Conservation (phyloP, 345 rosid species). For the Turnera subulata region DNA sequence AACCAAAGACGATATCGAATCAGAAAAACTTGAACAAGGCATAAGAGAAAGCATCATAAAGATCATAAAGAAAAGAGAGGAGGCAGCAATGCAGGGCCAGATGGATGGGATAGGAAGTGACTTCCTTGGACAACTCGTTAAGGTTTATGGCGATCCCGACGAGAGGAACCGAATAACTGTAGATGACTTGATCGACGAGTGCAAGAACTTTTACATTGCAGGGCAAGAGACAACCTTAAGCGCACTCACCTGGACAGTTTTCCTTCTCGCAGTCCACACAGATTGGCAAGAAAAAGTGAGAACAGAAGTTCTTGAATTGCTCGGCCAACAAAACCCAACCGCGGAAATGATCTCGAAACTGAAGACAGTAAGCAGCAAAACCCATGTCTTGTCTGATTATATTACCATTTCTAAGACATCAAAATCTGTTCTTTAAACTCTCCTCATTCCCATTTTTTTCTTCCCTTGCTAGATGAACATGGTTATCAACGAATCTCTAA, state of each 20-base stretch:
- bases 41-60: not conserved
- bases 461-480: slow-evolving; percentile 35
- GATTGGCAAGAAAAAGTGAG: slow-evolving; percentile 49
- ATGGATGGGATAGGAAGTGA: slow-evolving; percentile 23
- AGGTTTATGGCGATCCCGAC: slow-evolving; percentile 14
- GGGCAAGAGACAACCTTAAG: slow-evolving; percentile 26
- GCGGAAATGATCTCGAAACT: too few relatives aligned
- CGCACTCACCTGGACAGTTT: slow-evolving; percentile 20
- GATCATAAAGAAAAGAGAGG: slow-evolving; percentile 25
- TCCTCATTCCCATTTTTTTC: too few relatives aligned
- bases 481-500: slow-evolving; percentile 35
- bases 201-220: too few relatives aligned
- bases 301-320: slow-evolving; percentile 21
- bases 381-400: too few relatives aligned
- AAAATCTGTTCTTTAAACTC: too few relatives aligned
- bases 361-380: too few relatives aligned
- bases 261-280: slow-evolving; percentile 26
- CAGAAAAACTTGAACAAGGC: not conserved
- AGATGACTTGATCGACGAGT: too few relatives aligned
- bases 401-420: too few relatives aligned
- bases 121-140: slow-evolving; percentile 28
- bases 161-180: too few relatives aligned
- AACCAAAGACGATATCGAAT: slow-evolving; percentile 14
- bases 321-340: slow-evolving; percentile 27
- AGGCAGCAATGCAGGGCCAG: slow-evolving; percentile 5